phyloP scores from a whole-genome alignment of 1,284 basidiomycete genomes.

The Laetiporus sulphureus region DNA sequence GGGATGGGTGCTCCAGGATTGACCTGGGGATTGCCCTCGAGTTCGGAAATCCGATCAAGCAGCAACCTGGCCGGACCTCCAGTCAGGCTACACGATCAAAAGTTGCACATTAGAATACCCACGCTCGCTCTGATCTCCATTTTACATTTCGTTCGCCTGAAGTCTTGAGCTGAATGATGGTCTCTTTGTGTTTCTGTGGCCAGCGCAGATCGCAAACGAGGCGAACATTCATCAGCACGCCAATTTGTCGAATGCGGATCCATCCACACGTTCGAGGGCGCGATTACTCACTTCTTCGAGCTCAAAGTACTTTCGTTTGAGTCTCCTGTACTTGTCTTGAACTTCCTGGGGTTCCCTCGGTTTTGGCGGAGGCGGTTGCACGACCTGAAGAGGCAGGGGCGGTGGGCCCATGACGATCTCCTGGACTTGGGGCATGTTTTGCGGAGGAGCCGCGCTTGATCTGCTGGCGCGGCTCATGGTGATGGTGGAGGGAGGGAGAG shows the following conservation, averaged over 20 bases:
- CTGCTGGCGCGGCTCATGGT: conserved; percentile 25
- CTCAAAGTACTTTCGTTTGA: conserved; percentile 58
- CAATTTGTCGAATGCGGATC: background rate
- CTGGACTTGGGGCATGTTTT: conserved; percentile 17
- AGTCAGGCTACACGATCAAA: no score
- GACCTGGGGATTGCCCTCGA: conserved; percentile 34
- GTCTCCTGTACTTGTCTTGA: conserved; percentile 52
- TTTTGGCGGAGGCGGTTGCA: conserved; percentile 23
- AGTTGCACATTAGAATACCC: conserved; percentile 24
- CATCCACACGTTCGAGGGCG: background rate
- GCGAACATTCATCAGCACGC: conserved; percentile 1
- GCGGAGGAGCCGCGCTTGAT: conserved; percentile 22
- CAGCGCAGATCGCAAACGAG: conserved; percentile 17
- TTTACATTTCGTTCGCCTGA: conserved; percentile 54
- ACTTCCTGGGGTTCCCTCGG: conserved; percentile 37
- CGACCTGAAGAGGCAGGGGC: conserved; percentile 30
- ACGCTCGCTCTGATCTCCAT: conserved; percentile 55
- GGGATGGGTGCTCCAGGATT: conserved; percentile 15
- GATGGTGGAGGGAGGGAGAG: conserved; percentile 14
- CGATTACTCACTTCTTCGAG: conserved; percentile 52
- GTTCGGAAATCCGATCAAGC: conserved; percentile 52
- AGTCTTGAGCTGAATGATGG: conserved; percentile 41
- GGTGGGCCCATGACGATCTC: conserved; percentile 47
- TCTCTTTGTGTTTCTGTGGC: conserved; percentile 50
- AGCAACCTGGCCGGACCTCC: conserved; percentile 33